A percentile compares a stretch with the other conserved stretches of the same genome.
Conservation (phyloP, 2,329 filamentous ascomycete species). For the Emergomyces africanus region DNA sequence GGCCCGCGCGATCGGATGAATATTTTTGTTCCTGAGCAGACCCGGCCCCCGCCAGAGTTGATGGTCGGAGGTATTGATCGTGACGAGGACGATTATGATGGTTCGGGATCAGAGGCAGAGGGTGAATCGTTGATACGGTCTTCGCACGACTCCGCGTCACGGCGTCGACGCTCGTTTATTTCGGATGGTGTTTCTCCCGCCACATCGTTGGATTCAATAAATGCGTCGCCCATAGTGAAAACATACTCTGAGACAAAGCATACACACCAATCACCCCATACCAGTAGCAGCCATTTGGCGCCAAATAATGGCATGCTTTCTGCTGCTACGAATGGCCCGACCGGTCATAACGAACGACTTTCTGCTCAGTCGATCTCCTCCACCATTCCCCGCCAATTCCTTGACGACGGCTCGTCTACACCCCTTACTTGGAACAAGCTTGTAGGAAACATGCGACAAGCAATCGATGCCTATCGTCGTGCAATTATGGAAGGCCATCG, state of each 20-base stretch:
- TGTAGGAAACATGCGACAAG: conserved; percentile 82
- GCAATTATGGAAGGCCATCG: conserved; percentile 73
- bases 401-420: conserved; percentile 71
- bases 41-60: conserved; percentile 77
- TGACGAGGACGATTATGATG: conserved; percentile 84
- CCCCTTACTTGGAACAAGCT: conserved; percentile 81
- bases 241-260: conserved; percentile 42
- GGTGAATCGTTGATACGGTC: conserved; percentile 59
- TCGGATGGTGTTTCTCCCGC: conserved; percentile 68
- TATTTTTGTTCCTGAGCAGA: conserved; percentile 77
- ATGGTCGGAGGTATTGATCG: conserved; percentile 72
- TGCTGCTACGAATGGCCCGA: conserved; percentile 31
- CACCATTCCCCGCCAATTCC: conserved; percentile 65
- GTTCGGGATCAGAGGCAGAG: conserved; percentile 78
- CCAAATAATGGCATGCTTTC: not conserved
- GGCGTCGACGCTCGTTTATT: conserved; percentile 52
- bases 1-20: conserved; percentile 84
- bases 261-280: not conserved
- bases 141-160: conserved; percentile 54
- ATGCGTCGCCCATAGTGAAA: conserved; percentile 49
- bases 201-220: conserved; percentile 84
- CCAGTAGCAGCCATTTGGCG: not conserved
- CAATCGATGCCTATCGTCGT: conserved; percentile 80
- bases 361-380: conserved; percentile 31
- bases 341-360: conserved; percentile 41